Evolutionary conservation across 2,329 filamentous ascomycete genomes (phyloP).

Genomic region (Fusarium transvaalense): DNA sequence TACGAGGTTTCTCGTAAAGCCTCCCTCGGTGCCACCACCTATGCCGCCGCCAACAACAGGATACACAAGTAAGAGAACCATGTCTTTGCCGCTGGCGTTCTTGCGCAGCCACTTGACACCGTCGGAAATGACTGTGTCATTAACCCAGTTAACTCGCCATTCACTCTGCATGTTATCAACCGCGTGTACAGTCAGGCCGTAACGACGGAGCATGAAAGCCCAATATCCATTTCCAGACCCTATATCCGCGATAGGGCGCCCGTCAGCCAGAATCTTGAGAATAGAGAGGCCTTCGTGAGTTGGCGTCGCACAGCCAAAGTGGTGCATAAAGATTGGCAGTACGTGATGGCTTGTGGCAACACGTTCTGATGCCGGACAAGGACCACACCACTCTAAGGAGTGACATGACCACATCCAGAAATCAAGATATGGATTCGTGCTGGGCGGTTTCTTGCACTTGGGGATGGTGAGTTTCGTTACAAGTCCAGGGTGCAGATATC

Average conservation of each 20-base stretch:
- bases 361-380: conserved; percentile 63
- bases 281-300: conserved; percentile 74
- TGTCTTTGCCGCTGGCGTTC: conserved; percentile 63
- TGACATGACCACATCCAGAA: conserved; percentile 76
- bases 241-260: conserved; percentile 71
- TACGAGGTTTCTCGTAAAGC: conserved; percentile 74
- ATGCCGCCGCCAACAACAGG: conserved; percentile 74
- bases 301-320: conserved; percentile 80
- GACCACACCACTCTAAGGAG: conserved; percentile 74
- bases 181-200: conserved; percentile 66
- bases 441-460: conserved; percentile 59
- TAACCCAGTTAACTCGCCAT: conserved; percentile 77
- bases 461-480: conserved; percentile 57
- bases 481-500: conserved; percentile 63
- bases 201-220: conserved; percentile 75
- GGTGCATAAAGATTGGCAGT: conserved; percentile 80
- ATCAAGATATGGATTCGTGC: conserved; percentile 74
- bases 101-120: conserved; percentile 69
- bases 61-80: conserved; percentile 78
- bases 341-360: conserved; percentile 73
- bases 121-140: conserved; percentile 73
- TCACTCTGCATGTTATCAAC: conserved; percentile 76
- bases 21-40: conserved; percentile 72
- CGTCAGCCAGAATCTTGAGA: conserved; percentile 67
- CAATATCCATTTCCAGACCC: conserved; percentile 82